A percentile compares a stretch with the other conserved stretches of the same genome.
These are phyloP conservation scores for Cydonia oblonga DNA, from an alignment of 331 rosid species.

Conservation along the genomic window DNA sequence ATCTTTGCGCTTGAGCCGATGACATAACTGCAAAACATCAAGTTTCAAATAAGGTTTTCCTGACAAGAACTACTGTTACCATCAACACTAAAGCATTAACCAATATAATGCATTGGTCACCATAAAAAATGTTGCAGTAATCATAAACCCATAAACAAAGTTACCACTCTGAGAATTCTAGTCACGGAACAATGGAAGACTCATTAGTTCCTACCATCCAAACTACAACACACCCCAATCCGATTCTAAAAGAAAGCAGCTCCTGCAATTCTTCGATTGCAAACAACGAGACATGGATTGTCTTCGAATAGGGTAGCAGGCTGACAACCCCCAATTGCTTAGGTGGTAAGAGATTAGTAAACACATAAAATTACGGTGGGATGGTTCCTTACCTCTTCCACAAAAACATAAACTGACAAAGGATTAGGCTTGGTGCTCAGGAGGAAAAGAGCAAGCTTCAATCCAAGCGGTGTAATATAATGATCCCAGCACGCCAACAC, in stretches of 20 bases:
- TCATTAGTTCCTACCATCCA: neutral
- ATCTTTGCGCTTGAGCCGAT: constrained; percentile 24
- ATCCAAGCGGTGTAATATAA: constrained; percentile 24
- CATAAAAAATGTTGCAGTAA: neutral
- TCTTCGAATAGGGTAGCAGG: neutral
- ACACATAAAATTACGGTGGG: constrained; percentile 1
- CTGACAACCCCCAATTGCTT: neutral
- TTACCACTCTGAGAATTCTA: neutral
- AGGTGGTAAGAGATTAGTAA: neutral
- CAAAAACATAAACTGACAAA: constrained; percentile 52
- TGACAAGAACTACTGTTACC: neutral
- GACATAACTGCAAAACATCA: constrained; percentile 46
- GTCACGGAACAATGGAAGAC: neutral
- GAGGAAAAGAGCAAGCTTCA: constrained; percentile 43
- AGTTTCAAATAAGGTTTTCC: constrained; percentile 13
- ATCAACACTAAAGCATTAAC: neutral
- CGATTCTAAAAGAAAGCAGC: neutral
- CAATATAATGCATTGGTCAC: neutral
- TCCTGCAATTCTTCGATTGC: neutral
- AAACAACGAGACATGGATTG: neutral
- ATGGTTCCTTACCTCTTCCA: constrained; percentile 45
- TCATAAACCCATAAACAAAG: neutral
- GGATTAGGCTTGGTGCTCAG: constrained; percentile 65
- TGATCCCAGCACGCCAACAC: constrained; percentile 41
- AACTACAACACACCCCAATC: neutral